These are phyloP conservation scores for Pyrenochaeta sp. DNA, from an alignment of 2,329 filamentous ascomycete genomes.

Conservation along the genomic window DNA sequence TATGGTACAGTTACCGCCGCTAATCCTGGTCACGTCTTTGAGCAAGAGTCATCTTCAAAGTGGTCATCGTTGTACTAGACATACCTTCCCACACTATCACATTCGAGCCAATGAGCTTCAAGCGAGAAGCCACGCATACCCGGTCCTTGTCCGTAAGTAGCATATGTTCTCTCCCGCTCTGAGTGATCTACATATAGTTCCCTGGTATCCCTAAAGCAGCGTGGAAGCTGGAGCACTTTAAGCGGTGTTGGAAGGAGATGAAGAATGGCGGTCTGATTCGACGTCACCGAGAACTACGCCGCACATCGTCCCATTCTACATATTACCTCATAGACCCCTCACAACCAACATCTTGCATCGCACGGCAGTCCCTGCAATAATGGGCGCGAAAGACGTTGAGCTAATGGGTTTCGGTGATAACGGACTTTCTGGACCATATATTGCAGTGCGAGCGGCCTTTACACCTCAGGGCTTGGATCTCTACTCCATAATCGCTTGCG, in stretches of 20 bases:
- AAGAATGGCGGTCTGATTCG: background rate
- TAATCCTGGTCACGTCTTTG: background rate
- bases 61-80: background rate
- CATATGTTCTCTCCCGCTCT: constrained; percentile 15
- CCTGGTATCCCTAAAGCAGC: background rate
- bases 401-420: background rate
- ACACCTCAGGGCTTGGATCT: background rate
- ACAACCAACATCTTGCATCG: background rate
- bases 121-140: background rate
- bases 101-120: background rate
- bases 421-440: background rate
- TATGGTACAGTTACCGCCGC: background rate
- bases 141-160: constrained; percentile 6
- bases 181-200: constrained; percentile 12
- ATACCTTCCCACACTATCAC: background rate
- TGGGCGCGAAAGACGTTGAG: background rate
- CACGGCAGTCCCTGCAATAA: background rate
- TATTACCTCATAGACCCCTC: background rate
- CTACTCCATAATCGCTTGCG: background rate
- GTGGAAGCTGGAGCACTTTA: constrained; percentile 6
- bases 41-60: background rate
- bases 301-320: background rate
- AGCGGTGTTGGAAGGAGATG: constrained; percentile 7
- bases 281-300: background rate
- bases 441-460: background rate